phyloP scores from a whole-genome alignment of 2,329 filamentous ascomycete genomes.

The Trichoderma sp. region DNA sequence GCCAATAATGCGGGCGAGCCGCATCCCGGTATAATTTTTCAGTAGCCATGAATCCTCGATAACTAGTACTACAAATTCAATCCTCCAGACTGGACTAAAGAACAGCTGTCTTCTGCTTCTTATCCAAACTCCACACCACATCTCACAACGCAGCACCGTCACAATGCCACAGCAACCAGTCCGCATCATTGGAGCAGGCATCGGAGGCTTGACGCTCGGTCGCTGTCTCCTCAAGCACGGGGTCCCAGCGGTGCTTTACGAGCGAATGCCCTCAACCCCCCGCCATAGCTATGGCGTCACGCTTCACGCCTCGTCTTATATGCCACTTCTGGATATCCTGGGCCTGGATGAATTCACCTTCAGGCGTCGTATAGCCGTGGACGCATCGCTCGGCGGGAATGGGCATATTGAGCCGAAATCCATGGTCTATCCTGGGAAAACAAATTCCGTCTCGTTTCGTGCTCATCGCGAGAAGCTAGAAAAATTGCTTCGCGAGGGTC shows the following conservation, averaged over 20 bases:
- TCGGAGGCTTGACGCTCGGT: conserved; percentile 20
- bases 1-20: neutral
- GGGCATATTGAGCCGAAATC: conserved; percentile 10
- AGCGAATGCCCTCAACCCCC: conserved; percentile 13
- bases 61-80: neutral
- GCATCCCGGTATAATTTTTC: neutral
- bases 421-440: neutral
- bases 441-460: conserved; percentile 11
- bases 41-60: neutral
- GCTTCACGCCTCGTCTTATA: conserved; percentile 19
- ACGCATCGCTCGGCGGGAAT: conserved; percentile 8
- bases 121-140: neutral
- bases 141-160: neutral
- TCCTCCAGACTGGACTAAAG: neutral
- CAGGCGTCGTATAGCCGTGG: conserved; percentile 15
- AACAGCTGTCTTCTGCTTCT: neutral
- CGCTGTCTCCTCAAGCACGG: conserved; percentile 23
- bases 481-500: conserved; percentile 22
- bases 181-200: conserved; percentile 21
- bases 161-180: conserved; percentile 22
- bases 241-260: conserved; percentile 18
- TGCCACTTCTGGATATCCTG: conserved; percentile 12
- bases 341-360: conserved; percentile 16
- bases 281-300: conserved; percentile 19
- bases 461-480: conserved; percentile 18